Evolutionary conservation across 208 protist genomes (phyloP).

Genomic region (Leptomonas pyrrhocoris): DNA sequence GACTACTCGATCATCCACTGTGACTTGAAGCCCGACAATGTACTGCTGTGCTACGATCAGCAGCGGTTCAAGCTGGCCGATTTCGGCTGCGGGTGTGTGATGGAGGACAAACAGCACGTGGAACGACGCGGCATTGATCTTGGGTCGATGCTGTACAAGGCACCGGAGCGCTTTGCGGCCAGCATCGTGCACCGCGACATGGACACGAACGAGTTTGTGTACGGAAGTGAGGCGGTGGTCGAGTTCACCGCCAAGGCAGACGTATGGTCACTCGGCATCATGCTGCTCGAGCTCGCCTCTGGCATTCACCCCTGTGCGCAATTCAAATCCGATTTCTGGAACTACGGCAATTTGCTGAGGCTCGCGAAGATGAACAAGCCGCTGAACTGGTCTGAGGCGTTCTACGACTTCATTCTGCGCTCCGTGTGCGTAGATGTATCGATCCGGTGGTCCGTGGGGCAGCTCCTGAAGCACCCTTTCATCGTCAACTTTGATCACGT

Average conservation of each 20-base stretch:
- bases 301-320: conserved; percentile 78
- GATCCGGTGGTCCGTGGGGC: conserved; percentile 62
- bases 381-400: conserved; percentile 65
- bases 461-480: conserved; percentile 82
- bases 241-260: conserved; percentile 83
- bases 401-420: conserved; percentile 85
- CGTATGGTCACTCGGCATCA: conserved; percentile 90
- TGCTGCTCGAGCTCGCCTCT: conserved; percentile 76
- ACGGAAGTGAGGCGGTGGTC: conserved; percentile 41
- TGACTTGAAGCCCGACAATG: conserved; percentile 97
- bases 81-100: conserved; percentile 85
- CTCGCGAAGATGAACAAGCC: conserved; percentile 85
- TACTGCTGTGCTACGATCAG: conserved; percentile 86
- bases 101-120: conserved; percentile 53
- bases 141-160: conserved; percentile 88
- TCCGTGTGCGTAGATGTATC: conserved; percentile 53
- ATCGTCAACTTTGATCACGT: conserved; percentile 66
- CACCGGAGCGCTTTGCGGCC: conserved; percentile 63
- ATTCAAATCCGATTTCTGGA: conserved; percentile 92
- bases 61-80: conserved; percentile 83
- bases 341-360: conserved; percentile 73
- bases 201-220: conserved; percentile 6
- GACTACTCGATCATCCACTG: conserved; percentile 94
- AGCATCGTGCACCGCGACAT: conserved; percentile 23
- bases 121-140: conserved; percentile 60